Percentiles rank a stretch among this genome's conserved stretches.
These are phyloP conservation scores for Yarrowia osloensis DNA, from an alignment of 805 yeast genomes.

Conservation along the genomic window DNA sequence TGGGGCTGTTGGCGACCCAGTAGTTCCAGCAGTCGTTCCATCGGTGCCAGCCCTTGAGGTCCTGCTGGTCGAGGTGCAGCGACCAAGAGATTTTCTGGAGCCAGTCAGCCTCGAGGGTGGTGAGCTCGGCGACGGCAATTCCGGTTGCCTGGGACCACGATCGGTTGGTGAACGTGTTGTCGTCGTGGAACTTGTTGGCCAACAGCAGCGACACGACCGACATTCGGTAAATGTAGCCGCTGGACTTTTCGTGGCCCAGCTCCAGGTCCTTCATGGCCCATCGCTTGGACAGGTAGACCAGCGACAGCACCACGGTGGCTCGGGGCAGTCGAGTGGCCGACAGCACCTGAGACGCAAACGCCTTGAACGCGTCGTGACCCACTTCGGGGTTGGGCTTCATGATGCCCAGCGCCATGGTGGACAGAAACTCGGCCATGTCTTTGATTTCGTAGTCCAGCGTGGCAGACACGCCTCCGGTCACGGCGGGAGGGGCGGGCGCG, in stretches of 20 bases:
- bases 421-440: conserved; percentile 75
- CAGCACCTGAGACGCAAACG: conserved; percentile 65
- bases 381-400: conserved; percentile 46
- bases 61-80: conserved; percentile 48
- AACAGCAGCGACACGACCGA: conserved; percentile 71
- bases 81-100: conserved; percentile 61
- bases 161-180: conserved; percentile 90
- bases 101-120: conserved; percentile 72
- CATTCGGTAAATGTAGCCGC: conserved; percentile 48
- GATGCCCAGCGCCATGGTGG: conserved; percentile 67
- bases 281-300: conserved; percentile 75
- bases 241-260: conserved; percentile 41
- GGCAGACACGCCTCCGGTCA: conserved; percentile 71
- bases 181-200: conserved; percentile 94
- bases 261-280: conserved; percentile 46
- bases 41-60: conserved; percentile 40
- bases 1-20: conserved; percentile 32
- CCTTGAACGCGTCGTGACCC: conserved; percentile 49
- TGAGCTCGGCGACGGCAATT: conserved; percentile 59
- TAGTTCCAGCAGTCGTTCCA: conserved; percentile 43
- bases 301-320: conserved; percentile 74
- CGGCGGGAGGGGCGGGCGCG: conserved; percentile 23
- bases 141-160: conserved; percentile 98
- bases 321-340: conserved; percentile 87
- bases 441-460: conserved; percentile 78